Evolutionary conservation across 208 protist genomes (phyloP), one percentile per base, ranked within the genome.

Genomic region (Leishmania tropica): DNA sequence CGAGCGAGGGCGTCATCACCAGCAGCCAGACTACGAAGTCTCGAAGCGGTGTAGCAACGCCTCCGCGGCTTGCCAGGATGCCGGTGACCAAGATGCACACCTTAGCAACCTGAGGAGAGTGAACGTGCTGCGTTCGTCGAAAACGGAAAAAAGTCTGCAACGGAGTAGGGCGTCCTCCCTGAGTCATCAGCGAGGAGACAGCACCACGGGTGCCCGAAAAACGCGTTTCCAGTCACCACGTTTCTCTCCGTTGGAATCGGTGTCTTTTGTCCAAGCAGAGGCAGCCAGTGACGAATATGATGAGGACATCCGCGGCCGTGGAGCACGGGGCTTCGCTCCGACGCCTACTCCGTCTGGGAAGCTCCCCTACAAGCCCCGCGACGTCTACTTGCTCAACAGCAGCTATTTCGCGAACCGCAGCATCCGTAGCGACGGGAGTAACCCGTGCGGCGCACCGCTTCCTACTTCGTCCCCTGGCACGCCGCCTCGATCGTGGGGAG

Each of bases 391-490:
- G n/a, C 79, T 93, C 58, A 88, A 88, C 80, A 83, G 78, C 65
- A 89, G 80, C 78, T 83, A 86, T 81, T 93, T 93, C 67, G 84
- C 82, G 68, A 93, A 93, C 60, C 90, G 90, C 53, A 85, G 76
- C 73, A 72, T 88, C 45, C 78, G 73, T 47, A 67, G 74, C 37
- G 62, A 70, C 51, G 83, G 67, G 13, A 90, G 90, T 81, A 93
- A 90, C 79, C 87, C 87, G 15, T 88, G 77, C n/a, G 65, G 83
- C 2, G 81, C 84, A 1, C 65, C 75, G 37, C 81, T 90, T 62
- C 82, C 81, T 3, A 62, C 64, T 5, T 80, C 47, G 37, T 10
- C 60, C n/a, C 78, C 75, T 53, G 48, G 24, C 40, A 84, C 65
- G n/a, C 58, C 54, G 28, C 42, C 51, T 28, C 28, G 48, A 35